Base-by-base conservation (phyloP, 495 filamentous ascomycete genomes). In the Hypomontagnella submonticulosa region DNA sequence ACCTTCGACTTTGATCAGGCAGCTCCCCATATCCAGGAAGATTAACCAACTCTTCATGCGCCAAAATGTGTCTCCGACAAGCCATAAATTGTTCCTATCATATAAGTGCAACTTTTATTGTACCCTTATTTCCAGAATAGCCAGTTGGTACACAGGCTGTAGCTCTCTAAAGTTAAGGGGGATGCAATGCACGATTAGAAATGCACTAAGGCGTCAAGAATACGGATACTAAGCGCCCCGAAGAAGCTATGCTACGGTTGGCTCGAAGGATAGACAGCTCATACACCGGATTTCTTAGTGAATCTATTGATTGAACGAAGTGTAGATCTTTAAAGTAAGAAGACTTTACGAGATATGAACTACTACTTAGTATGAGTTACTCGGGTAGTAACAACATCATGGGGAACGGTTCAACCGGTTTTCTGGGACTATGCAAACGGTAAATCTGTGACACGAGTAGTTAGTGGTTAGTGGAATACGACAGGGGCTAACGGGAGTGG, bases 31-130 rank as follows among this genome's bases (percentile, higher is more conserved):
- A 58, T 34, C 37, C 16, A 56, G 33, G 52, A 66, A 60, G 69
- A 76, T 76, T 75, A 77, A 75, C 75, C 74, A 74, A 76, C 70
- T 68, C 68, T 61, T 63, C 66, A 70, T 72, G 68, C 68, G 67
- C 48, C 61, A 66, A 16, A 63, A 59, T 27, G 41, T 61, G 42
- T 42, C 62, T 60, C 59, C 67, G 61, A 48, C 19, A 50, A 60
- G 54, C 55, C 66, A 64, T 56, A 62, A 6, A 55, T 59, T 64
- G 37, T 51, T 47, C 65, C 52, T 57, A 34, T 52, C 43, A 57
- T 63, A 47, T 51, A 65, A 52, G 66, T 67, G 67, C 69, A 68
- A 53, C 48, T 59, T 66, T 57, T 55, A 64, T 67, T 63, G 37
- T 61, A 54, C 63, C 59, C 66, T 69, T 64, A 65, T 65, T 64